These are phyloP conservation scores for Eucalyptus regnans DNA, from an alignment of 345 rosid species.

Conservation along the genomic window DNA sequence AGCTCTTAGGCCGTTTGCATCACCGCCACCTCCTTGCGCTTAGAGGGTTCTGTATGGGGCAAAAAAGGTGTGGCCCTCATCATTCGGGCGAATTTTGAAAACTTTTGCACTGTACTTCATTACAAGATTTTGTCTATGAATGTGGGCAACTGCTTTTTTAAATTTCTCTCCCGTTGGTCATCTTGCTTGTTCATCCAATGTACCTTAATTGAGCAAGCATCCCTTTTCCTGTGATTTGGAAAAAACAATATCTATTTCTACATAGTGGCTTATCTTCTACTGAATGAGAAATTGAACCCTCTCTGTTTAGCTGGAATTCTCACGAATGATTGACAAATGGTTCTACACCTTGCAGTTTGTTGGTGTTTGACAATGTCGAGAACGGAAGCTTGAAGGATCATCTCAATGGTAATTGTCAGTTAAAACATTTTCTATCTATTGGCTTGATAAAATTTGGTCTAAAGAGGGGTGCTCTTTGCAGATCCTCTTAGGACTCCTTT, in stretches of 20 bases:
- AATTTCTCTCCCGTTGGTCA: not conserved
- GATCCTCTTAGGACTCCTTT: slow-evolving; percentile 94
- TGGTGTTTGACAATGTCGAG: slow-evolving; percentile 66
- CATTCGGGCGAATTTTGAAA: not conserved
- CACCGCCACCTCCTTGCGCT: slow-evolving; percentile 94
- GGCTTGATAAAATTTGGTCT: not conserved
- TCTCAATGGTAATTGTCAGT: slow-evolving; percentile 48
- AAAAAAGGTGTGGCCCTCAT: slow-evolving; percentile 33
- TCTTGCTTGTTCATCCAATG: not conserved
- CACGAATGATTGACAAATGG: not conserved
- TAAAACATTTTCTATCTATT: not conserved
- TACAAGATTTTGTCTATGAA: not conserved
- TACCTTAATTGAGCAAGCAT: not conserved
- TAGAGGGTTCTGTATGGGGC: slow-evolving; percentile 62
- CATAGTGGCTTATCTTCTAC: not conserved
- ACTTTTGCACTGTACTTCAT: not conserved
- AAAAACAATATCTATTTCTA: not conserved
- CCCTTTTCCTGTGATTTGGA: not conserved
- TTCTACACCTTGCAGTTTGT: slow-evolving; percentile 39
- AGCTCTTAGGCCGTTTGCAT: slow-evolving; percentile 64
- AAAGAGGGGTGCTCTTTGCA: slow-evolving; percentile 13
- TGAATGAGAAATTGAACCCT: not conserved
- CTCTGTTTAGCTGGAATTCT: not conserved
- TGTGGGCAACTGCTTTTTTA: not conserved
- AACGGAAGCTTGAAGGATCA: slow-evolving; percentile 92